Base-by-base conservation (phyloP, 441 rosid species). In the Corymbia citriodora region DNA sequence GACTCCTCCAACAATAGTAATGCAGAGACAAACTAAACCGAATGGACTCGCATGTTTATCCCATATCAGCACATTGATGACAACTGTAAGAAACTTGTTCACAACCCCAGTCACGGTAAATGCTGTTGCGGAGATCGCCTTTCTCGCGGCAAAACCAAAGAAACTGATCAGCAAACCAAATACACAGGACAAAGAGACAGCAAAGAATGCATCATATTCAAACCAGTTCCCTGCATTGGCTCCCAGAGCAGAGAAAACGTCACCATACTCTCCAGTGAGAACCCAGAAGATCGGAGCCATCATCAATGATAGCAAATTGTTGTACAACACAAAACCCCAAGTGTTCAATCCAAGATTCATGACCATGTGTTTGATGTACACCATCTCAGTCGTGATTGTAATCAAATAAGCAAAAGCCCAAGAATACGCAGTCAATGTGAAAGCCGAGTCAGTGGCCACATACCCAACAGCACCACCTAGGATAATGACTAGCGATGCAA, bases 21-120 rank as follows among this genome's bases (percentile, higher is more conserved):
- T 90, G 87, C 97, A 95, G 52, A 98, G 97, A 93, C 98, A 96
- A 91, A 97, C 92, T 93, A 97, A 93, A 63, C 99, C 99, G 90
- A 97, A 91, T 0, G 99, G 97, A 93, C 94, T 96, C 2, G 99
- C 99, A 81, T 98, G 99, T 92, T 98, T 98, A 92, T 97, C 99
- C 99, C 99, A 98, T 65, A 98, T 97, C 92, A 95, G 27, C 87
- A 98, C 99, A 93, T 98, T 97, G 93, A 98, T 97, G 88, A 95
- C 96, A 91, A 98, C 99, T 1, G 99, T 98, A 68, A 98, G 98
- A 83, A 98, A 98, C 95, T 98, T 98, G 91, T 98, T 97, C 59
- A 98, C 99, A 88, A 97, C 99, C 74, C 99, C 99, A 14, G 99
- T 98, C 55, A 98, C 99, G 2, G 99, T 98, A 89, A 97, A 98